Evolutionary conservation across 345 rosid genomes (phyloP), one percentile per base, ranked within the genome.

Genomic region (Ceriops decandra): DNA sequence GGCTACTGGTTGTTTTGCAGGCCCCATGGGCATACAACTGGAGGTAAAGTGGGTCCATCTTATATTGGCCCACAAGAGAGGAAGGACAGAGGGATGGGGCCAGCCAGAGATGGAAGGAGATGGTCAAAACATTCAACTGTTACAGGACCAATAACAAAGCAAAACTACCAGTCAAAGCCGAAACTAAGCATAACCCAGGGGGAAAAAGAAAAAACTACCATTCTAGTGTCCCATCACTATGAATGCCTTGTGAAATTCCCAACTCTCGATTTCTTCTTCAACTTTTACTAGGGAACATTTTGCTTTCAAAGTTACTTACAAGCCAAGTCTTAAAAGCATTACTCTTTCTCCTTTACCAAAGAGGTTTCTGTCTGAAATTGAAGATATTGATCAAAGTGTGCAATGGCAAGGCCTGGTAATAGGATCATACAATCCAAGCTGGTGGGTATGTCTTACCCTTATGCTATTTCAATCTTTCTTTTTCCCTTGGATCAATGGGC

Each of bases 361-460:
- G 49, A 42, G 49, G 19, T 15, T 15, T 42, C 19, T 42, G 49
- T 15, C 58, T 54, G 27, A 21, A 22, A 22, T 54, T 54, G 58
- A 3, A 11, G 28, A 54, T n/a, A n/a, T 54, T 54, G 16, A 54
- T 54, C 58, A 21, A 54, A 52, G 16, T 68, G 58, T 20, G 49
- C 60, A 68, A 87, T 85, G 89, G 79, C 92, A 54, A 77, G 83
- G 61, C 82, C 82, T 51, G 82, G 74, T 22, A 76, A 71, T 71
- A 76, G 62, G 74, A 78, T 82, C 66, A 76, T 82, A 31, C 79
- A 79, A 70, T 82, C 85, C 80, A 82, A 82, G 82, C 85, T 82
- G 85, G 82, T 82, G 67, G 85, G 82, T 82, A 84, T 83, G 86
- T 77, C 83, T 78, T 76, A n/a, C 71, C 71, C 72, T 32, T 46